Base-by-base conservation (phyloP, 2,329 filamentous ascomycete genomes). In the Epichloe brachyelytri region DNA sequence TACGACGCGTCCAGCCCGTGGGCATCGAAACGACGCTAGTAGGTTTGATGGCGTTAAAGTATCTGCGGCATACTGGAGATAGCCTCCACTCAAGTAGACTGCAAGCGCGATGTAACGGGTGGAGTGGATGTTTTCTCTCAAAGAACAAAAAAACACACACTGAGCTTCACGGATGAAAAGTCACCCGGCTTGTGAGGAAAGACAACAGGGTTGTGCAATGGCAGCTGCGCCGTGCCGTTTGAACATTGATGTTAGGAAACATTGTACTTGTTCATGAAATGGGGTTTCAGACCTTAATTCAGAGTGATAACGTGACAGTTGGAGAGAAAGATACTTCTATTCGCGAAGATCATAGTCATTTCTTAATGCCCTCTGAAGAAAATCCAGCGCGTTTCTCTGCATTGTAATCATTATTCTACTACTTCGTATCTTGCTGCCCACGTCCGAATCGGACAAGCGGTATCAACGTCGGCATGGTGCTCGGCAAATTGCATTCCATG, bases 221-320 rank as follows among this genome's bases (percentile, higher is more conserved):
- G 8, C 8, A 11, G 26, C 8, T 30, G 26, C 26, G 26, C 11
- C 8, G 26, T 11, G 26, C 26, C 26, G 26, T 30, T 30, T 30
- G 26, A 30, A 30, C 8, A 30, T 30, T 10, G 3, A 30, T 10
- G 8, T 30, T 10, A 10, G 26, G 8, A 30, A 30, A 11, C 3
- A 30, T 30, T 30, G 26, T 30, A 4, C 8, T 15, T 37, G 26
- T 37, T 26, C 26, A 26, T 8, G 3, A 17, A 46, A 36, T 19
- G 15, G 26, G 30, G 8, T 33, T 30, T 48, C 41, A 44, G 41
- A 50, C 37, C 40, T 48, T 50, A 47, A 48, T 51, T 53, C 51
- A 48, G 51, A 55, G 51, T 48, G 50, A 53, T 52, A 51, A 51
- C 46, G 53, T 48, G 39, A 56, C 41, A 19, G 37, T 44, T 50